Base-by-base conservation (phyloP, 2,329 filamentous ascomycete genomes). In the Berkeleyomyces rouxiae region DNA sequence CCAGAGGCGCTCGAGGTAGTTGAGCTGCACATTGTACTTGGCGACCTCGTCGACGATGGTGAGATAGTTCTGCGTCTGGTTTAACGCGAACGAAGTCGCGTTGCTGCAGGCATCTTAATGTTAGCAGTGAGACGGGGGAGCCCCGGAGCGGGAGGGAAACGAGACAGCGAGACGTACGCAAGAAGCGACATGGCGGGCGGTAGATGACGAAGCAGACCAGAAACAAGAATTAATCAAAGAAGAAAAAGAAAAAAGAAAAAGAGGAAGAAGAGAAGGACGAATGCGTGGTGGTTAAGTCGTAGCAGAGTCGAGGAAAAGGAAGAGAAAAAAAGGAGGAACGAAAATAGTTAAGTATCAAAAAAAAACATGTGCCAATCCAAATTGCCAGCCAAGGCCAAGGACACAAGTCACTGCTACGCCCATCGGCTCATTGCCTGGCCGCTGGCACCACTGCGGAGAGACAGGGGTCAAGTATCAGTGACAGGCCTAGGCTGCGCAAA, bases 1-100 rank as follows among this genome's bases (percentile, higher is more conserved):
- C 93, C 93, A 99, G 68, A 96, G 79, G 71, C 86, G 85, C 80
- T 99, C 93, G 70, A 85, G 77, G 67, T 89, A 79, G 75, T 90
- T 96, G 71, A 99, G 84, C 68, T 90, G 83, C 64, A 95, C 82
- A 81, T 96, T 93, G 79, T 83, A 80, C 71, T 84, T 83, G 70
- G 80, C 77, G 31, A 86, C 78, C 71, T 85, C 81, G 67, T 84
- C 80, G 70, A 83, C 79, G 66, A 85, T 80, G 67, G 74, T 76
- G 47, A 81, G 74, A 71, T 82, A 83, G 68, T 77, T 75, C 57
- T 64, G 60, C 65, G 76, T 75, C 67, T 77, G 74, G 73, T 76
- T 78, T 62, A 79, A 72, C 66, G 73, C 72, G 65, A 77, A 71
- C 64, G 72, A 68, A 64, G 80, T 82, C 68, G 78, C 74, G 72